These are phyloP conservation scores for Colletotrichum siamense DNA, from an alignment of 2,329 filamentous ascomycete species.

Conservation along the genomic window DNA sequence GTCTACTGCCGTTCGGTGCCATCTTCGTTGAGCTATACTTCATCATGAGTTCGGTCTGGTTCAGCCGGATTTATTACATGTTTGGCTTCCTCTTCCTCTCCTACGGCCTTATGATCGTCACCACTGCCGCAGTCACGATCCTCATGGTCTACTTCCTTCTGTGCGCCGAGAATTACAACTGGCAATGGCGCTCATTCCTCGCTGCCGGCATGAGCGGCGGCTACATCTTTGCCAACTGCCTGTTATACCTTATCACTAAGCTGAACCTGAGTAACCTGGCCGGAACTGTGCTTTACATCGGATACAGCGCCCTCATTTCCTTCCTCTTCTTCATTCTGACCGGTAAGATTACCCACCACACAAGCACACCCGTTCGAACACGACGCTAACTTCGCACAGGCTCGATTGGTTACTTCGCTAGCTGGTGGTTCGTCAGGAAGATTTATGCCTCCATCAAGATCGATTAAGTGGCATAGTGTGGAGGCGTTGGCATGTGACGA, in stretches of 20 bases:
- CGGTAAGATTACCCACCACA: conserved; percentile 66
- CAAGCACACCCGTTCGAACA: background rate
- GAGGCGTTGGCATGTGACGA: background rate
- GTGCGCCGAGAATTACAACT: conserved; percentile 96
- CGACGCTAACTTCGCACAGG: conserved; percentile 55
- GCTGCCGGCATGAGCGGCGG: conserved; percentile 88
- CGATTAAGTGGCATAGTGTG: conserved; percentile 60
- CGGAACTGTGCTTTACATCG: conserved; percentile 88
- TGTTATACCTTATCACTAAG: conserved; percentile 90
- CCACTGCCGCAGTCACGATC: conserved; percentile 89
- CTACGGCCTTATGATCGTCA: conserved; percentile 97
- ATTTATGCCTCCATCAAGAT: conserved; percentile 99
- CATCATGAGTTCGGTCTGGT: conserved; percentile 99
- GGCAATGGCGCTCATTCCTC: conserved; percentile 96
- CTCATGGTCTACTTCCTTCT: conserved; percentile 96
- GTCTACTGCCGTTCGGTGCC: conserved; percentile 91
- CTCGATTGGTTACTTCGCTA: conserved; percentile 93
- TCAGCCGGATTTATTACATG: conserved; percentile 99
- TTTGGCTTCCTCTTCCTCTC: conserved; percentile 98
- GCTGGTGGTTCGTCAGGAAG: conserved; percentile 91
- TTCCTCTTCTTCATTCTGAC: conserved; percentile 94
- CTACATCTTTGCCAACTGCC: conserved; percentile 90
- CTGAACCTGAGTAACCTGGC: conserved; percentile 84
- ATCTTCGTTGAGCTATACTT: conserved; percentile 99
- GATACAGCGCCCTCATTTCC: conserved; percentile 88